A percentile compares a stretch with the other conserved stretches of the same genome.
These are phyloP conservation scores for Chytriomyces sp. DNA, from an alignment of 192 early-diverging fungal species.

Conservation along the genomic window DNA sequence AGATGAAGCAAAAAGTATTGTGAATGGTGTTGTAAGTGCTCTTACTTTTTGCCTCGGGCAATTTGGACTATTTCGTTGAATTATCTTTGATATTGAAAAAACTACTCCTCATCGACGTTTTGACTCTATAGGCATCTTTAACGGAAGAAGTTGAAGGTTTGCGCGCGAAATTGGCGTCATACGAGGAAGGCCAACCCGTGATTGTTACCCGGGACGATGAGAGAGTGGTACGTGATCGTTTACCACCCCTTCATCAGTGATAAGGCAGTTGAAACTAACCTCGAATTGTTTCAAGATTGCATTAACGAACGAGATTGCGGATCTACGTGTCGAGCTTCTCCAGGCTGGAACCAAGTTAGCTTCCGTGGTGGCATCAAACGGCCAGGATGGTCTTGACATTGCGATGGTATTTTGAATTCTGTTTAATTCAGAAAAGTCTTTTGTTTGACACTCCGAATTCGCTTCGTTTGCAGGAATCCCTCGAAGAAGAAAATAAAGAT, in stretches of 20 bases:
- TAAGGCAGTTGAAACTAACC: background rate
- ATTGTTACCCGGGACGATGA: background rate
- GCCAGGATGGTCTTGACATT: background rate
- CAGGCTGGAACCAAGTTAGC: background rate
- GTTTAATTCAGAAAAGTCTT: background rate
- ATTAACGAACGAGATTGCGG: background rate
- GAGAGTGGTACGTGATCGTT: background rate
- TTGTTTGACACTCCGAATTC: too few species aligned
- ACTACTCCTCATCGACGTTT: background rate
- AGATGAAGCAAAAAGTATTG: background rate
- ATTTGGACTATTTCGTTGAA: too few species aligned
- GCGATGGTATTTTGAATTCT: background rate
- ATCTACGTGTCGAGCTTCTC: background rate
- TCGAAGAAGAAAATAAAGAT: slow-evolving; percentile 5
- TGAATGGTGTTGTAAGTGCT: background rate
- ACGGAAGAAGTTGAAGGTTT: background rate
- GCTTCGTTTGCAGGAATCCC: background rate
- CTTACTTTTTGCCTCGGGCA: background rate
- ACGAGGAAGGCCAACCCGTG: background rate
- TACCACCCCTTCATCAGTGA: background rate
- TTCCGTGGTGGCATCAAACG: background rate
- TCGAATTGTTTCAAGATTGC: background rate
- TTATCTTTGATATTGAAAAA: too few species aligned
- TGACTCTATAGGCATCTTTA: background rate
- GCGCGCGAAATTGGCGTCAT: background rate